Conservation (phyloP, 2,329 filamentous ascomycete genomes). For the Colletotrichum zoysiae region DNA sequence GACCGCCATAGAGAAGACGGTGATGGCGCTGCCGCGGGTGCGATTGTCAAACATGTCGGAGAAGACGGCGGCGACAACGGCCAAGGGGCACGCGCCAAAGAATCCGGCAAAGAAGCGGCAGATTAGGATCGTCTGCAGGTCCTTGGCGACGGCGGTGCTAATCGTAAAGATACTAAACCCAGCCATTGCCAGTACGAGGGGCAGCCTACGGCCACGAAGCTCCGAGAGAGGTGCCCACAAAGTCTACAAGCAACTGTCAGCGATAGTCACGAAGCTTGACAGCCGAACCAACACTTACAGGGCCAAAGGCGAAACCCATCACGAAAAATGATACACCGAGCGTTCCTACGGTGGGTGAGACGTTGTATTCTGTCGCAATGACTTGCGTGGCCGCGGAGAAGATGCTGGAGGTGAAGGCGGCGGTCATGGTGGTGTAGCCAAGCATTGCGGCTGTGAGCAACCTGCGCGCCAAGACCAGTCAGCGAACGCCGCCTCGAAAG, state of each 20-base stretch:
- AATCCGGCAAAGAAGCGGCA: constrained; percentile 81
- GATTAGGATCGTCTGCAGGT: constrained; percentile 77
- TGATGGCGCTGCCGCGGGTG: constrained; percentile 69
- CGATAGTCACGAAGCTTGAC: too few species aligned
- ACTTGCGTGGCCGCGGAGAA: constrained; percentile 75
- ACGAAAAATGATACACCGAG: constrained; percentile 78
- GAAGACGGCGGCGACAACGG: constrained; percentile 78
- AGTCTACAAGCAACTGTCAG: too few species aligned
- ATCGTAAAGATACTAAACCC: constrained; percentile 78
- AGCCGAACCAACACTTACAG: too few species aligned
- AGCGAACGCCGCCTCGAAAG: not conserved
- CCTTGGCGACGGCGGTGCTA: constrained; percentile 73
- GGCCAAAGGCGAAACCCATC: constrained; percentile 79
- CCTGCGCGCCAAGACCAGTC: constrained; percentile 50
- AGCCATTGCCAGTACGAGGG: constrained; percentile 72
- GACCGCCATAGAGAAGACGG: constrained; percentile 71
- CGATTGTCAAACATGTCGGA: constrained; percentile 78
- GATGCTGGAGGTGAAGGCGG: constrained; percentile 80
- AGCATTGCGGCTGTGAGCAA: constrained; percentile 75
- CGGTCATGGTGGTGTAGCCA: constrained; percentile 78
- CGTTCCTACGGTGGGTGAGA: constrained; percentile 72
- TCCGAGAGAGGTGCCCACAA: constrained; percentile 82
- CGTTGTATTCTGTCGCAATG: constrained; percentile 70
- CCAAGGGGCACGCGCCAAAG: constrained; percentile 76
- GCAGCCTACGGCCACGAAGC: constrained; percentile 74